Base-by-base conservation (phyloP, 1,284 basidiomycete genomes). In the Apiotrichum akiyoshidainum region DNA sequence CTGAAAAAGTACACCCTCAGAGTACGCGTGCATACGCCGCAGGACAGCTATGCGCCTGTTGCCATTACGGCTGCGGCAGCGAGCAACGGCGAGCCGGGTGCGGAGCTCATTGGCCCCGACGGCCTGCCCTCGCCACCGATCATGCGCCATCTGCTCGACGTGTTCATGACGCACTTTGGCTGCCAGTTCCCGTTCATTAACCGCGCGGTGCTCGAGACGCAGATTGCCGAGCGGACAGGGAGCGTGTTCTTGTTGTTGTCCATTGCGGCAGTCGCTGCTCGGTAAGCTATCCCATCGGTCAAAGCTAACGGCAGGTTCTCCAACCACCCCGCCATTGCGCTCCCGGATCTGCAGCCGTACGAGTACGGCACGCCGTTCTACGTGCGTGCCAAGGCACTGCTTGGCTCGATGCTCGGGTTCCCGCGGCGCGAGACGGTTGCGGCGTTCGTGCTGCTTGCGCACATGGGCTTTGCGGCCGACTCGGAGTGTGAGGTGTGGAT, bases 401-500 rank as follows among this genome's bases (percentile, higher is more conserved):
- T 70, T 0, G 69, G 68, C 7, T 63, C 64, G 11, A 70, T 69
- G 68, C 53, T 70, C 0, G 60, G 61, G 13, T 56, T 70, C n/a
- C 70, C 70, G 0, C 62, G 60, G 13, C 58, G 70, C 19, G 70
- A 72, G 53, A 68, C 69, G 0, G 61, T 70, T 4, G 58, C 61
- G 2, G 68, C 61, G 1, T 60, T 72, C 13, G 54, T 68, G 9
- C 52, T 72, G 22, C 52, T 72, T 6, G 61, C 59, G 9, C 66
- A 69, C 45, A 53, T 68, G 22, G 65, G 65, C 14, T 67, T 72
- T 45, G 67, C 59, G n/a, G 35, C 44, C 57, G 70, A 72, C 52
- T 66, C 61, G 17, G 68, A 72, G 52, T 58, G 63, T n/a, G 69
- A 72, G 50, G 61, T 64, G 46, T 69, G 67, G 69, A 69, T 71